phyloP scores from a whole-genome alignment of 2,329 filamentous ascomycete genomes.

The Aureobasidium lini region DNA sequence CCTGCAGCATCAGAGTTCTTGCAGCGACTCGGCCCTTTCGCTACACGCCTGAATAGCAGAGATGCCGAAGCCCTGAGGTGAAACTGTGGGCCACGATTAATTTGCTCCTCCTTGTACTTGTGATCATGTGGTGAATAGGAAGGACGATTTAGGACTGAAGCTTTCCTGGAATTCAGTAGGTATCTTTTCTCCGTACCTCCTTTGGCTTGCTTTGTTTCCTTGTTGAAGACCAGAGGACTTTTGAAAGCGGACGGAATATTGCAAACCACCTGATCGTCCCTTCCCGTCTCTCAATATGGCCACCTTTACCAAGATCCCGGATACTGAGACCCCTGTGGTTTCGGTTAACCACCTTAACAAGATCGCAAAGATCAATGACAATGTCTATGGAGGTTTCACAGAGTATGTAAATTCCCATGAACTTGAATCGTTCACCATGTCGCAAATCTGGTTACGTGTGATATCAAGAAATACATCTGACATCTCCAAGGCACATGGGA shows the following conservation, averaged over 20 bases:
- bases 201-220: not conserved
- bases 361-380: constrained; percentile 67
- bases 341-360: constrained; percentile 57
- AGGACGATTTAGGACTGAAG: constrained; percentile 3
- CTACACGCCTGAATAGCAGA: constrained; percentile 6
- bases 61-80: not conserved
- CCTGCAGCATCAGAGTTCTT: not conserved
- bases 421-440: not conserved
- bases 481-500: constrained; percentile 64
- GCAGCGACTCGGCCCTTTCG: constrained; percentile 7
- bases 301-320: constrained; percentile 61
- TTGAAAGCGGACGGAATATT: not conserved
- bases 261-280: not conserved
- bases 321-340: constrained; percentile 56
- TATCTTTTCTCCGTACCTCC: constrained; percentile 4
- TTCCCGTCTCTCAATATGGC: constrained; percentile 47
- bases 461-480: not conserved
- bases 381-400: constrained; percentile 77
- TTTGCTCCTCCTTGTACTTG: not conserved
- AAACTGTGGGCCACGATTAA: constrained; percentile 1
- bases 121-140: constrained; percentile 1
- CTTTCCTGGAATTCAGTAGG: not conserved
- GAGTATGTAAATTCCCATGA: constrained; percentile 49
- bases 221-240: not conserved
- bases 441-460: not conserved